Conservation (phyloP, 192 early-diverging fungal species). For the Dissophora ornata region DNA sequence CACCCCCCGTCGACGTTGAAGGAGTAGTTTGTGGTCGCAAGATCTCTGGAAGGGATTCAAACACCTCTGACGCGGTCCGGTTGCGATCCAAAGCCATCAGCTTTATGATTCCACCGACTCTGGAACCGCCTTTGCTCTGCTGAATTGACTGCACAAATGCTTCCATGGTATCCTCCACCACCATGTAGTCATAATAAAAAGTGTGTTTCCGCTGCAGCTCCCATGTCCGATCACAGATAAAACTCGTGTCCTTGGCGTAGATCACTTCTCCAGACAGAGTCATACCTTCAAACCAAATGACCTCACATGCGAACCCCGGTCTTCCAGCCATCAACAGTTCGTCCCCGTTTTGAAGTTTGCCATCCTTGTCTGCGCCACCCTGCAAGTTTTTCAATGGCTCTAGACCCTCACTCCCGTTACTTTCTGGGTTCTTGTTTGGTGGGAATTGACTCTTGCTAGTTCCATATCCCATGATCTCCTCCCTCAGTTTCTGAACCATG, state of each 20-base stretch:
- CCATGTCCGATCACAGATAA: conserved; percentile 41
- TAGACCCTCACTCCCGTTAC: background rate
- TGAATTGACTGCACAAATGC: background rate
- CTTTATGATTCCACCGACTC: conserved; percentile 37
- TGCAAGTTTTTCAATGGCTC: too few species aligned
- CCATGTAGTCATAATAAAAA: conserved; percentile 36
- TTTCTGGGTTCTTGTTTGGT: background rate
- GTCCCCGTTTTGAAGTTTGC: too few species aligned
- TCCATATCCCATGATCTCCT: background rate
- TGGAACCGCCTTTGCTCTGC: background rate
- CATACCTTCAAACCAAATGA: conserved; percentile 10
- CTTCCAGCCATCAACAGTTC: conserved; percentile 33
- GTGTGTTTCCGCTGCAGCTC: conserved; percentile 29
- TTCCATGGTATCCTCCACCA: conserved; percentile 23
- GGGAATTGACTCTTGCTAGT: conserved; percentile 1
- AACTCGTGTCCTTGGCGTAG: conserved; percentile 30
- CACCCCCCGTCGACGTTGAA: background rate
- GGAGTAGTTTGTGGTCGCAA: background rate
- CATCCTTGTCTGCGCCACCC: too few species aligned
- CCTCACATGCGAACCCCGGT: conserved; percentile 39
- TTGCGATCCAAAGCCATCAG: conserved; percentile 45
- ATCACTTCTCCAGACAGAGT: background rate
- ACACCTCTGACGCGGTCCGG: conserved; percentile 22
- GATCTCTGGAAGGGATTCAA: conserved; percentile 17
- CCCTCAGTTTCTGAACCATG: conserved; percentile 7